Evolutionary conservation across 2,329 filamentous ascomycete species (phyloP).

Genomic region (Fusarium avenaceum): DNA sequence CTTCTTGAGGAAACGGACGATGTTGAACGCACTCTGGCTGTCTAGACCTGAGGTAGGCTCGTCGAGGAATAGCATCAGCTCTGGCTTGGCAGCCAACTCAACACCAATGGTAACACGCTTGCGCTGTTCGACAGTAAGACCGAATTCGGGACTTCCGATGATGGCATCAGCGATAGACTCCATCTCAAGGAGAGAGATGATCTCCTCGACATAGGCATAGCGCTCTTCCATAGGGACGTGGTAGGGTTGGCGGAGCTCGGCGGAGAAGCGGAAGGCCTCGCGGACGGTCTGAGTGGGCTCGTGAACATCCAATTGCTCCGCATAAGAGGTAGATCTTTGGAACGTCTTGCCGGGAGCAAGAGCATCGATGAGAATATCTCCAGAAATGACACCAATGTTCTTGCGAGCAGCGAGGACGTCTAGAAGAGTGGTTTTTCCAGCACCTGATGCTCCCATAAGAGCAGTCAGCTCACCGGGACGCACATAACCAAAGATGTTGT

Average conservation of each 20-base stretch:
- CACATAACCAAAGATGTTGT: slow-evolving; percentile 75
- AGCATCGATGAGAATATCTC: slow-evolving; percentile 70
- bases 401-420: slow-evolving; percentile 77
- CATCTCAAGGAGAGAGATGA: slow-evolving; percentile 71
- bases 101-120: slow-evolving; percentile 92
- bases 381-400: slow-evolving; percentile 71
- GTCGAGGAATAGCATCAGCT: slow-evolving; percentile 82
- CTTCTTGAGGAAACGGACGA: slow-evolving; percentile 82
- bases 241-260: slow-evolving; percentile 69
- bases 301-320: slow-evolving; percentile 73
- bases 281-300: slow-evolving; percentile 73
- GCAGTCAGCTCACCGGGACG: slow-evolving; percentile 83
- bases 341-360: slow-evolving; percentile 70
- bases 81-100: slow-evolving; percentile 85
- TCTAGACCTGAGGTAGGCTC: slow-evolving; percentile 81
- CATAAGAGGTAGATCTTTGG: slow-evolving; percentile 72
- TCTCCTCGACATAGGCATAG: slow-evolving; percentile 71
- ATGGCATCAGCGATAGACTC: slow-evolving; percentile 70
- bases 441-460: slow-evolving; percentile 86
- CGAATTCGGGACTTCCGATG: slow-evolving; percentile 74
- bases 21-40: slow-evolving; percentile 77
- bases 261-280: slow-evolving; percentile 74
- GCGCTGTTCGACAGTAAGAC: slow-evolving; percentile 74
- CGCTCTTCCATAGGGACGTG: slow-evolving; percentile 68
- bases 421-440: slow-evolving; percentile 87